phyloP scores from a whole-genome alignment of 345 rosid species.

The Syzygium grande region DNA sequence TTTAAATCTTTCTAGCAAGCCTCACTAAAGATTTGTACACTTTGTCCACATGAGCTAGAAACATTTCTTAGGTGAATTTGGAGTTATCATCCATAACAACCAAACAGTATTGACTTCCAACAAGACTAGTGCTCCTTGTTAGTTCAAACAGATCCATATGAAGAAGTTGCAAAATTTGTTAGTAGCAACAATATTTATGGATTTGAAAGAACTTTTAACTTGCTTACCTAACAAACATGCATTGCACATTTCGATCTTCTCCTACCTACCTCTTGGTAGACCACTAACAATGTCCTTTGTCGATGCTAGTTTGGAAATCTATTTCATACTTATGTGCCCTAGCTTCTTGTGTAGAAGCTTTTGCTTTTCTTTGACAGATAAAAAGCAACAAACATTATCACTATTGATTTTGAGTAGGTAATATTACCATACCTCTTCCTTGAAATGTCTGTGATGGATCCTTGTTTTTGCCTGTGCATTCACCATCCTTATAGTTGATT shows the following conservation, averaged over 20 bases:
- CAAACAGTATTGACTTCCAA: neutral
- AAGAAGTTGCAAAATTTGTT: neutral
- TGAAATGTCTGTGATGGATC: neutral
- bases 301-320: too few relatives aligned
- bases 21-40: too few relatives aligned
- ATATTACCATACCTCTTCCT: neutral
- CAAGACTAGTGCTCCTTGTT: neutral
- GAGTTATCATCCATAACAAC: neutral
- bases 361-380: too few relatives aligned
- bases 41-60: neutral
- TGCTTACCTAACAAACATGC: neutral
- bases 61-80: neutral
- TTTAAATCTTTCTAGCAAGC: too few relatives aligned
- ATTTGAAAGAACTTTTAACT: neutral
- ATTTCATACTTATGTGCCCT: neutral
- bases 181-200: neutral
- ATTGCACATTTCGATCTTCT: too few relatives aligned
- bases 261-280: too few relatives aligned
- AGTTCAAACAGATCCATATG: neutral
- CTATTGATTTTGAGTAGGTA: neutral
- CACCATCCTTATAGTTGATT: too few relatives aligned
- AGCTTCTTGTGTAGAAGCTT: neutral
- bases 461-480: too few relatives aligned
- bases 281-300: too few relatives aligned
- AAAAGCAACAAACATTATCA: neutral